phyloP scores from a whole-genome alignment of 345 rosid genomes.

The Cardamine occulta region DNA sequence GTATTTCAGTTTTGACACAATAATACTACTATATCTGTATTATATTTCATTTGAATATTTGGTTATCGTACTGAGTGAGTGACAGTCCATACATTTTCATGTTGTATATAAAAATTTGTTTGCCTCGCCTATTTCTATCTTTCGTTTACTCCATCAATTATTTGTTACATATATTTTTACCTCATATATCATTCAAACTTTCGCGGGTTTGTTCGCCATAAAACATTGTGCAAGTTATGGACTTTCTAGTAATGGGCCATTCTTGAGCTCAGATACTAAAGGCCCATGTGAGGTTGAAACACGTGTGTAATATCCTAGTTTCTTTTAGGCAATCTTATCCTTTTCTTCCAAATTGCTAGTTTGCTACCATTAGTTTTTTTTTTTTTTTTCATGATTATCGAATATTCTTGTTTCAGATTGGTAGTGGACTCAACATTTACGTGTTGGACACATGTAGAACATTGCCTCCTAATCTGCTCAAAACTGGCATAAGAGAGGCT shows the following conservation, averaged over 20 bases:
- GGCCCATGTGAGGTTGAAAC: conserved; percentile 1
- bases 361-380: neutral
- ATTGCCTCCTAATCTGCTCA: conserved; percentile 59
- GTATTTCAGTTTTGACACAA: neutral
- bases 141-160: neutral
- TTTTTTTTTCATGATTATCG: neutral
- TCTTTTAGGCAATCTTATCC: neutral
- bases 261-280: neutral
- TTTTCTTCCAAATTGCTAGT: neutral
- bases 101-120: neutral
- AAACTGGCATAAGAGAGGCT: conserved; percentile 73
- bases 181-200: neutral
- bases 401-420: conserved; percentile 48
- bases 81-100: neutral
- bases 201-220: neutral
- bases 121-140: neutral
- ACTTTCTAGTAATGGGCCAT: conserved; percentile 18
- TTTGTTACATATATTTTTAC: neutral
- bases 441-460: conserved; percentile 70
- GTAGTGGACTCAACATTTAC: conserved; percentile 54
- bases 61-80: neutral
- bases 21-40: neutral
- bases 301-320: neutral
- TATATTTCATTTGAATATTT: neutral
- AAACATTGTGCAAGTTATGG: neutral